Evolutionary conservation across 441 rosid genomes (phyloP), one percentile per base, ranked within the genome.

Genomic region (Gossypium davidsonii): DNA sequence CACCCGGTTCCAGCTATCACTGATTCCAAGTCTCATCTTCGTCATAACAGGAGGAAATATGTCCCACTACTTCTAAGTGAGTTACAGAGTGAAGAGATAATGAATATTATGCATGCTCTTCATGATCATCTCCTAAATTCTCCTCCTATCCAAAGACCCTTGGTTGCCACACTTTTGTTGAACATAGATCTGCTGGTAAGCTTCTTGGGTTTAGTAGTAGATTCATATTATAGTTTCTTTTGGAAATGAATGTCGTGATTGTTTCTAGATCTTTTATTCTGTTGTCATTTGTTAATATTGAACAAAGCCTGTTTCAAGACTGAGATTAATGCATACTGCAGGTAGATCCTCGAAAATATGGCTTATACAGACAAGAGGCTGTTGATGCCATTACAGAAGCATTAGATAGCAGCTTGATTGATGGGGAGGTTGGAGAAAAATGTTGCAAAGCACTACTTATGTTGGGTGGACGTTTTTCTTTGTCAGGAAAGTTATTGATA

Each of bases 331-430:
- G 51, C 4, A 56, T 70, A 23, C 61, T 53, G 72, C 87, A 87
- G 87, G 83, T 73, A 7, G 86, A 81, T 76, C 80, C 82, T 83
- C 77, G 25, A 51, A 84, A 82, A 70, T 67, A 72, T 82, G 83
- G 87, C 80, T 77, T 87, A 52, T 82, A 84, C 73, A 79, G 85
- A 74, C 83, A 81, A 68, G 86, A 81, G 75, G 91, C 91, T 14
- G 84, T 85, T 51, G 83, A 83, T 80, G 83, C 82, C 46, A 80
- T 89, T 64, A 42, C 81, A 74, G 58, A 25, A 77, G 79, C 89
- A 57, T 60, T 89, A 57, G 78, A 83, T 70, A 61, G 23, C 72
- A 78, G 87, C 77, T 53, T 83, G 73, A 74, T 60, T 1, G 77
- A 89, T 60, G 82, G 78, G 37, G 79, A 69, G 28, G 73, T 85